Base-by-base conservation (phyloP, 805 yeast genomes). In the Zygotorulaspora sp. region DNA sequence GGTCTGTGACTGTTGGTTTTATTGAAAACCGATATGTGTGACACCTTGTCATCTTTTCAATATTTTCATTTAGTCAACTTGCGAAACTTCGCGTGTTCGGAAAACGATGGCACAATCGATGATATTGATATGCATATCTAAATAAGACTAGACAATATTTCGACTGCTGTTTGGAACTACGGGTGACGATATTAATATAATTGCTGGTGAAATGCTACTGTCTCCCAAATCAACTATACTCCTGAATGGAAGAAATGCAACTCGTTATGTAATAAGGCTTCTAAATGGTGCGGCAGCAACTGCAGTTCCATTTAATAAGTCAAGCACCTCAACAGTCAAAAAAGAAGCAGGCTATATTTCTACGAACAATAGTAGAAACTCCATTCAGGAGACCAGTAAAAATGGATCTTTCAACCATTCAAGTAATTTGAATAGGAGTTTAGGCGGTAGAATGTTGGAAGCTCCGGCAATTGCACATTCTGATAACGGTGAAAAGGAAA, bases 381-480 rank as follows among this genome's bases (percentile, higher is more conserved):
- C 36, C 7, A 21, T 8, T 21, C 7, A 10, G 10, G 10, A 9
- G 26, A 4, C 19, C 19, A n/a, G 14, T 14, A 20, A 14, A 11
- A 17, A 16, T 11, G 30, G 20, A 9, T 22, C 36, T 15, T 18
- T 36, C 18, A 48, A 44, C 15, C 45, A 44, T 12, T 24, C 44
- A 6, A 42, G 43, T 11, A 36, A 36, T 6, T 20, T 48, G 13
- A 40, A 43, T 21, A 57, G 57, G 9, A 35, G 43, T 13, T 28
- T 49, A 11, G 38, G 39, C 12, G 45, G 47, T 8, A 32, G 28
- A 9, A 23, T 36, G 2, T 28, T 49, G 32, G 52, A 43, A 20
- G 17, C 28, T 10, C 24, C 29, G 11, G 11, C 32, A 23, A 28
- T 17, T 17, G 21, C 32, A 5, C 29, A 13, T 25, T 11, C 12